Base-by-base conservation (phyloP, 768 basidiomycete species). In the Clitopilus hobsonii region DNA sequence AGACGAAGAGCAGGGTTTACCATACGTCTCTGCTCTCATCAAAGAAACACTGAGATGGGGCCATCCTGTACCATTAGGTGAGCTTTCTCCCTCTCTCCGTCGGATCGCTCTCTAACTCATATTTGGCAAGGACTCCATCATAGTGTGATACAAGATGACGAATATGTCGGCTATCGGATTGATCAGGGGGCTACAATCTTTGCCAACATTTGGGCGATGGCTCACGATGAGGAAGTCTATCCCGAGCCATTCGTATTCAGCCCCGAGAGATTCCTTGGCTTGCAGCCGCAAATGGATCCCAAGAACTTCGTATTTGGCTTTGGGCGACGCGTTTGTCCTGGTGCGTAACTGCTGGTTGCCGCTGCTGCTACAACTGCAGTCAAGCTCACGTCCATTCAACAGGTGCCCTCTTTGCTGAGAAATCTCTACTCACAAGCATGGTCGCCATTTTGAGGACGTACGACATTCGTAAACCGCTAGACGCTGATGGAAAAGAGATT, bases 171-270 rank as follows among this genome's bases (percentile, higher is more conserved):
- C 1, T 76, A 74, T 58, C 61, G 58, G 16, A 76, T 82, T 27
- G 81, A 80, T 1, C 71, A 73, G 48, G 74, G 72, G 10, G 69
- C 77, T 1, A 75, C 75, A 3, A 59, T 80, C n/a, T 56, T 80
- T 22, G 69, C 75, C 2, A 80, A 79, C 49, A 67, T 76, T n/a
- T 80, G 78, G 76, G 70, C 67, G 1, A 69, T 83, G 36, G 63
- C 77, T 23, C 73, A 72, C 18, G 75, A 83, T 60, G 65, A 69
- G 0, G 54, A 63, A 0, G 56, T 71, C 11, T 80, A 74, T 61
- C 73, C 76, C 0, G 60, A 76, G 28, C 77, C 79, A 1, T 64
- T 68, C 38, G 51, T 20, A 0, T 80, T 80, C 57, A 58, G 67
- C 48, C 78, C 78, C 1, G 66, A 68, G 14, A 65, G 77, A 14